Evolutionary conservation across 2,329 filamentous ascomycete genomes (phyloP).

Genomic region (Monilinia aucupariae): DNA sequence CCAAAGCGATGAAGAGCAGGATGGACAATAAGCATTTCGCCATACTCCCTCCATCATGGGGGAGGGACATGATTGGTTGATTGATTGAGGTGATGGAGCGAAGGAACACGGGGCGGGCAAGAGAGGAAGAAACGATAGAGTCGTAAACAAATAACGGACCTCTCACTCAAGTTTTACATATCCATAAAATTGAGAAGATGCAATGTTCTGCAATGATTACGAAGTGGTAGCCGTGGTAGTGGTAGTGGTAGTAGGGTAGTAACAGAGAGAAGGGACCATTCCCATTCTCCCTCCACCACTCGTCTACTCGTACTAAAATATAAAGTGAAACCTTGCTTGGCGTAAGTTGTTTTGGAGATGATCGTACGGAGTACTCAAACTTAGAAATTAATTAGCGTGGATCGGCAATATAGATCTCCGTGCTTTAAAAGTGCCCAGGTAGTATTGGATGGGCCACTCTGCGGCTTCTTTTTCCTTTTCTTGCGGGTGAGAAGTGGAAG

Average conservation of each 20-base stretch:
- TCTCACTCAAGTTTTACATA: conserved; percentile 1
- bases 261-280: neutral
- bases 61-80: conserved; percentile 26
- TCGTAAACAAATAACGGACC: neutral
- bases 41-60: conserved; percentile 28
- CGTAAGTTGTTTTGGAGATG: conserved; percentile 5
- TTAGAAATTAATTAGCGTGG: neutral
- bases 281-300: conserved; percentile 3
- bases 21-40: conserved; percentile 21
- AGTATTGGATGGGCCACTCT: neutral
- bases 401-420: conserved; percentile 3
- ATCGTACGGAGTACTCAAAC: neutral
- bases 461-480: neutral
- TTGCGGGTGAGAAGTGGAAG: neutral
- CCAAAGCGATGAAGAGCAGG: conserved; percentile 22
- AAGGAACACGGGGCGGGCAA: conserved; percentile 1
- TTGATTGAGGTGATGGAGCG: neutral
- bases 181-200: neutral
- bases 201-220: neutral
- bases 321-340: conserved; percentile 9
- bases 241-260: too few relatives aligned
- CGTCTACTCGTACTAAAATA: too few relatives aligned
- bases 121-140: neutral
- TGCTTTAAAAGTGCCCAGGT: neutral
- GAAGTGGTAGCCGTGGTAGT: neutral